These are phyloP conservation scores for Suillus discolor DNA, from an alignment of 768 basidiomycete genomes.

Conservation along the genomic window DNA sequence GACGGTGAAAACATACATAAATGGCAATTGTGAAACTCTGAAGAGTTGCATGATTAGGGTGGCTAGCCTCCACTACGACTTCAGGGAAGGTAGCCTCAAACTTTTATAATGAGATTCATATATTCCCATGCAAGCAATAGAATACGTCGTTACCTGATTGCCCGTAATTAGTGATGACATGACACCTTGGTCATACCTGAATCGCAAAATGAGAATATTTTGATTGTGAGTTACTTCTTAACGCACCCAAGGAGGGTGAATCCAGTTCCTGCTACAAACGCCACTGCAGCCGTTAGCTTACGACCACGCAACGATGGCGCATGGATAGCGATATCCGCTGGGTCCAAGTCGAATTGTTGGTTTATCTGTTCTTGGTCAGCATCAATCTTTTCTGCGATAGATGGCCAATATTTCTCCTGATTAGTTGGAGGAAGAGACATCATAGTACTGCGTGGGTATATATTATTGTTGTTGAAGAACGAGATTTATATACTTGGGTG, in stretches of 20 bases:
- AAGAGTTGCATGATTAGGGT: slow-evolving; percentile 36
- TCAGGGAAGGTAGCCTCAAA: slow-evolving; percentile 44
- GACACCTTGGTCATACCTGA: slow-evolving; percentile 45
- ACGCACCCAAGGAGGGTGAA: slow-evolving; percentile 41
- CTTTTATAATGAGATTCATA: slow-evolving; percentile 9
- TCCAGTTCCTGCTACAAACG: slow-evolving; percentile 39
- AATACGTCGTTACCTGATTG: slow-evolving; percentile 21
- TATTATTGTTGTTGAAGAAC: no score
- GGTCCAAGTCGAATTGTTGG: slow-evolving; percentile 2
- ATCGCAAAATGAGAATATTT: background rate
- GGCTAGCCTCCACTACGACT: slow-evolving; percentile 28
- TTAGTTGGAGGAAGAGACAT: background rate
- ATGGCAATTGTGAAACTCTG: slow-evolving; percentile 43
- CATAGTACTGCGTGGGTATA: background rate
- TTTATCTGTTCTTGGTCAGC: background rate
- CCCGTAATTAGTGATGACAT: slow-evolving; percentile 44
- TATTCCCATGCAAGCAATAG: background rate
- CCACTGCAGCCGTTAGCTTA: slow-evolving; percentile 32
- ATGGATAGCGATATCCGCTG: slow-evolving; percentile 22
- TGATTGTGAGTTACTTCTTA: background rate
- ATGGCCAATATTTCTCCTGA: background rate
- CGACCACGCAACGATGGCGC: slow-evolving; percentile 31
- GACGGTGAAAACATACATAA: slow-evolving; percentile 28
- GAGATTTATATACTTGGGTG: background rate
- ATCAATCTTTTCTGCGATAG: background rate